Conservation (phyloP, 345 rosid species). For the Ceriops zippeliana region DNA sequence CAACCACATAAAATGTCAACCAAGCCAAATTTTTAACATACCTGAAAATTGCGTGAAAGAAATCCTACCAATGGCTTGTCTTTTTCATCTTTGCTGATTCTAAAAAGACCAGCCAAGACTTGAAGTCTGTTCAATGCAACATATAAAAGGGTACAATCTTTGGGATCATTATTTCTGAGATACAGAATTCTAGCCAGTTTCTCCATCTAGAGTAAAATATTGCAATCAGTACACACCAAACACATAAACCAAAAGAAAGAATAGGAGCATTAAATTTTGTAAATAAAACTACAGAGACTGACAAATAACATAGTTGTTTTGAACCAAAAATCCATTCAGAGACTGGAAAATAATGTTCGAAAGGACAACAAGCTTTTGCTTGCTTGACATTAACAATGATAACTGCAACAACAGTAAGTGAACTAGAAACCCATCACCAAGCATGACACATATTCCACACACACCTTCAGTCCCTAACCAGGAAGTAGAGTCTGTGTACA, state of each 20-base stretch:
- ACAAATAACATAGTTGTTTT: too few species aligned
- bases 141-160: conserved; percentile 84
- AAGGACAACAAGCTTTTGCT: too few species aligned
- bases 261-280: not conserved
- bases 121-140: conserved; percentile 79
- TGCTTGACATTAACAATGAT: too few species aligned
- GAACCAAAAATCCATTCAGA: too few species aligned
- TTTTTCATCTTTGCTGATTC: conserved; percentile 81
- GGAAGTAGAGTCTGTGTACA: too few species aligned
- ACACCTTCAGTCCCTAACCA: too few species aligned
- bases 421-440: too few species aligned
- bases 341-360: too few species aligned
- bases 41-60: conserved; percentile 94
- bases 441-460: too few species aligned
- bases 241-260: not conserved
- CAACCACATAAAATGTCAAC: too few species aligned
- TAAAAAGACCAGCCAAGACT: conserved; percentile 94
- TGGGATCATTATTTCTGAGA: conserved; percentile 77
- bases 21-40: conserved; percentile 20
- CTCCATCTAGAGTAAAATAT: conserved; percentile 61
- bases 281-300: not conserved
- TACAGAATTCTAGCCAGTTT: conserved; percentile 78
- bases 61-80: conserved; percentile 89
- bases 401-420: too few species aligned
- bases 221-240: conserved; percentile 12